Percentiles rank a stretch among this genome's conserved stretches.
Conservation (phyloP, 169 alveolate genomes). For the Cryptosporidium andersoni region DNA sequence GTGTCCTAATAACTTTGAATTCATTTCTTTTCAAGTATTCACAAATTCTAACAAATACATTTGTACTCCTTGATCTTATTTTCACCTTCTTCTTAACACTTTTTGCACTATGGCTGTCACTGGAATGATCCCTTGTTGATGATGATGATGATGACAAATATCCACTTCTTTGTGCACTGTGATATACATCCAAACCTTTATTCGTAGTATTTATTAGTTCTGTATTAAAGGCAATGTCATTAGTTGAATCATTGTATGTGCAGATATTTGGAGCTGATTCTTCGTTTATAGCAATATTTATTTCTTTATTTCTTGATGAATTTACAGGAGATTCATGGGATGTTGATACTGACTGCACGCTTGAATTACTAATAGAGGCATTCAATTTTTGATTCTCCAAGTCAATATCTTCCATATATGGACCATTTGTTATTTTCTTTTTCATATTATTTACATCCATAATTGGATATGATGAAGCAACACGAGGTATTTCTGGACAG, state of each 20-base stretch:
- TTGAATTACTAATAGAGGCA: constrained; percentile 50
- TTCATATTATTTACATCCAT: constrained; percentile 17
- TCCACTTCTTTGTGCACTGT: neutral
- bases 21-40: constrained; percentile 15
- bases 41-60: constrained; percentile 14
- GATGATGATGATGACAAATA: too few relatives aligned
- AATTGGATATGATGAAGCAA: constrained; percentile 1
- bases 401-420: constrained; percentile 21
- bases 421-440: constrained; percentile 2
- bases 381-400: constrained; percentile 21
- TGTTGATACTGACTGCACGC: constrained; percentile 52
- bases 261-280: neutral
- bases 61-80: neutral
- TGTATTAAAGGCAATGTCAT: neutral
- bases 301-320: neutral
- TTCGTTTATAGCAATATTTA: neutral
- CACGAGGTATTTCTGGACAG: neutral
- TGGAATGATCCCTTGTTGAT: neutral
- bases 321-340: constrained; percentile 26
- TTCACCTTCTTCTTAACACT: neutral
- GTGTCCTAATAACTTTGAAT: constrained; percentile 17
- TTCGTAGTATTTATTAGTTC: neutral
- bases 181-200: neutral
- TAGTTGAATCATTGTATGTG: too few relatives aligned
- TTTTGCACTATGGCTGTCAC: neutral